Conservation (phyloP, 768 basidiomycete genomes). For the Agaricus sinodeliciosus region DNA sequence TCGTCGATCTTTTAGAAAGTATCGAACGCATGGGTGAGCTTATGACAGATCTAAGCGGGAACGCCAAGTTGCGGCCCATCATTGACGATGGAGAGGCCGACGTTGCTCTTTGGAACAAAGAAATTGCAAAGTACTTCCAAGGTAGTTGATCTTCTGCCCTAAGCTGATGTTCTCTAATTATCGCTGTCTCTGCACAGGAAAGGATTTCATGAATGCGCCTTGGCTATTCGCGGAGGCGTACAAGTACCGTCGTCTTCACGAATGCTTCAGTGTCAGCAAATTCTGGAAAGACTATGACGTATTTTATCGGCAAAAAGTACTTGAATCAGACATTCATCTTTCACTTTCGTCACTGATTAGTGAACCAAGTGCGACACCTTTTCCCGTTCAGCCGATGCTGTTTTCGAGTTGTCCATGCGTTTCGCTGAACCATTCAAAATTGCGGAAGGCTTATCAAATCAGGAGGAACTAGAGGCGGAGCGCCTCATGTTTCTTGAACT, state of each 20-base stretch:
- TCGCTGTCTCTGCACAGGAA: slow-evolving; percentile 39
- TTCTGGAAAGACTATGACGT: slow-evolving; percentile 90
- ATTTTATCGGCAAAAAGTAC: slow-evolving; percentile 88
- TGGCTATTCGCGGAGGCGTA: slow-evolving; percentile 97
- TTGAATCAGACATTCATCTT: not conserved
- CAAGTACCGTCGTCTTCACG: slow-evolving; percentile 86
- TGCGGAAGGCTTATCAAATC: slow-evolving; percentile 41
- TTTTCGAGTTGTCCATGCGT: slow-evolving; percentile 89
- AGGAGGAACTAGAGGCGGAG: slow-evolving; percentile 63
- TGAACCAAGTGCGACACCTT: slow-evolving; percentile 80
- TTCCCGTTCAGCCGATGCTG: slow-evolving; percentile 85
- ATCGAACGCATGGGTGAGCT: slow-evolving; percentile 87
- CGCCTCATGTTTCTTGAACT: slow-evolving; percentile 87
- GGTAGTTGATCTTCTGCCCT: slow-evolving; percentile 34
- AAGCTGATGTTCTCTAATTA: not conserved
- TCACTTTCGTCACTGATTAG: slow-evolving; percentile 7
- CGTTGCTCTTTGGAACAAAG: slow-evolving; percentile 95
- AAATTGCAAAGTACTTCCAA: slow-evolving; percentile 91
- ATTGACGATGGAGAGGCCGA: slow-evolving; percentile 89
- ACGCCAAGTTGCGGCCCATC: slow-evolving; percentile 80
- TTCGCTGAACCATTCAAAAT: slow-evolving; percentile 82
- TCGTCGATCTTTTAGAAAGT: slow-evolving; percentile 79
- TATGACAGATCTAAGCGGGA: slow-evolving; percentile 81
- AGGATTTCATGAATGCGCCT: slow-evolving; percentile 92
- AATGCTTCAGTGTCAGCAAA: slow-evolving; percentile 89